phyloP scores from a whole-genome alignment of 169 alveolate species.

The Cryptosporidium sp. region DNA sequence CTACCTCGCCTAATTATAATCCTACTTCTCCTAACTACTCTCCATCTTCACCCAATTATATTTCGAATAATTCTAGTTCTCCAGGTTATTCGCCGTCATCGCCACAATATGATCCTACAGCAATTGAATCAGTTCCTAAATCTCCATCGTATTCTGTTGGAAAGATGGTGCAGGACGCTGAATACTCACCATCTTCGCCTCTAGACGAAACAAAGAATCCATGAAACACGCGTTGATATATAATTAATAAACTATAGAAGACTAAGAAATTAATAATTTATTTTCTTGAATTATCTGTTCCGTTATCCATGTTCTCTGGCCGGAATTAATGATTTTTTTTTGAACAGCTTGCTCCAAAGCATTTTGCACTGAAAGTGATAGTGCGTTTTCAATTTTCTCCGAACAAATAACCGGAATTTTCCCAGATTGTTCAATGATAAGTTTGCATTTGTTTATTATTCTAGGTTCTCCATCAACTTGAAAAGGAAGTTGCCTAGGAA shows the following conservation, averaged over 20 bases:
- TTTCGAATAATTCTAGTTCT: slow-evolving; percentile 75
- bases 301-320: slow-evolving; percentile 53
- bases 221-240: neutral
- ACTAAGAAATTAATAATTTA: slow-evolving; percentile 40
- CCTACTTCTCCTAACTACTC: slow-evolving; percentile 92
- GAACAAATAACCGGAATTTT: slow-evolving; percentile 51
- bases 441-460: slow-evolving; percentile 72
- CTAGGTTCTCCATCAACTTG: slow-evolving; percentile 82
- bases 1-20: slow-evolving; percentile 80
- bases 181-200: slow-evolving; percentile 67
- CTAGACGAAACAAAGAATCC: slow-evolving; percentile 16
- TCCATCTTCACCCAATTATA: slow-evolving; percentile 81
- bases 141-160: slow-evolving; percentile 76
- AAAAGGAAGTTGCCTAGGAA: slow-evolving; percentile 77
- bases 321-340: slow-evolving; percentile 3
- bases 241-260: neutral
- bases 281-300: slow-evolving; percentile 31
- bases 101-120: slow-evolving; percentile 88
- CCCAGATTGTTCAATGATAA: slow-evolving; percentile 29
- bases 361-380: slow-evolving; percentile 38
- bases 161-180: slow-evolving; percentile 39
- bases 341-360: slow-evolving; percentile 72
- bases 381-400: slow-evolving; percentile 33
- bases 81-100: slow-evolving; percentile 86
- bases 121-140: slow-evolving; percentile 86